These are phyloP conservation scores for Leccinum boreale DNA, from an alignment of 768 basidiomycete genomes.

Conservation along the genomic window DNA sequence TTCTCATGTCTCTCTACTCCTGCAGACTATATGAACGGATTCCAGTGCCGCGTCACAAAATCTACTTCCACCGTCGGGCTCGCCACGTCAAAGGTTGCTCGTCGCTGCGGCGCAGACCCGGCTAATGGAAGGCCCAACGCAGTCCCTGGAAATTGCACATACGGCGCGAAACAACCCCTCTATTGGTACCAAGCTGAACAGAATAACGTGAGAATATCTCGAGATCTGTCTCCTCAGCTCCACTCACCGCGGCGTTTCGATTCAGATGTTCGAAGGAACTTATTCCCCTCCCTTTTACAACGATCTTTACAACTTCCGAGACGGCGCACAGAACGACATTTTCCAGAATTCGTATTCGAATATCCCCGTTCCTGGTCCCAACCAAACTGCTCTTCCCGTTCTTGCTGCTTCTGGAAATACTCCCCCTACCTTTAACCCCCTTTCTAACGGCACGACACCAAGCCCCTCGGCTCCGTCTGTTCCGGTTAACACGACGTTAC, in stretches of 20 bases:
- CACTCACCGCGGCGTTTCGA: not conserved
- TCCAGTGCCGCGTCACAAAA: slow-evolving; percentile 60
- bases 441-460: not conserved
- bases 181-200: slow-evolving; percentile 65
- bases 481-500: not conserved
- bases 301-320: slow-evolving; percentile 64
- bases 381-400: slow-evolving; percentile 26
- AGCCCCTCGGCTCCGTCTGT: not conserved
- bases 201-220: slow-evolving; percentile 50
- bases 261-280: slow-evolving; percentile 62
- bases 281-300: slow-evolving; percentile 66
- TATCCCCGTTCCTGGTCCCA: slow-evolving; percentile 44
- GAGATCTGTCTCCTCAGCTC: not conserved
- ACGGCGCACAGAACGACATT: slow-evolving; percentile 74
- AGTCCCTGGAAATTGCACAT: slow-evolving; percentile 63
- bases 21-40: slow-evolving; percentile 71
- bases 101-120: slow-evolving; percentile 63
- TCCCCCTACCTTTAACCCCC: not conserved
- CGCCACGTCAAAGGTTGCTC: slow-evolving; percentile 55
- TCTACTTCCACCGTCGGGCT: slow-evolving; percentile 50
- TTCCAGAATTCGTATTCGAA: slow-evolving; percentile 55
- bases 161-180: slow-evolving; percentile 65
- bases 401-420: not conserved
- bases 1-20: not conserved
- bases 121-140: slow-evolving; percentile 40